Base-by-base conservation (phyloP, 305 asterid genomes). In the Fraxinus ornus region DNA sequence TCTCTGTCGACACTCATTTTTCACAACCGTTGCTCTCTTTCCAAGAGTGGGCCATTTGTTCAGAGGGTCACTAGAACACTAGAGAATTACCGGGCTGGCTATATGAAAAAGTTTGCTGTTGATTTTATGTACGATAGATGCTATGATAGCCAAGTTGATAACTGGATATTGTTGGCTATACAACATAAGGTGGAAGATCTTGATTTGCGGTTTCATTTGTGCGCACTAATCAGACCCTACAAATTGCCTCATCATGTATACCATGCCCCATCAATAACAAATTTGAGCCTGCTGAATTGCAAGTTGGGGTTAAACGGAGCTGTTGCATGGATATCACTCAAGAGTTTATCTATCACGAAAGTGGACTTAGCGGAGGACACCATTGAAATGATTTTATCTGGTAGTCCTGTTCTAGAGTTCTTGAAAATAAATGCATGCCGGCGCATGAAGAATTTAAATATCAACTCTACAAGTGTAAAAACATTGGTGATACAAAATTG, bases 331-430 rank as follows among this genome's bases (percentile, higher is more conserved):
- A 35, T 13, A 68, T 36, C 37, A 9, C 82, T 79, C 15, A 79
- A 37, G 75, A 19, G 22, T 36, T 66, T 79, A 33, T 57, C 60
- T 0, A 36, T 79, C 41, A 17, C 39, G 12, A 5, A 7, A 5
- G 33, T 64, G 39, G 24, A 41, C 13, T 79, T 66, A 24, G 26
- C n/a, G 0, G 66, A 64, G 47, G 22, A 26, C n/a, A 8, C 19
- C 9, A 22, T 79, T 39, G 3, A 17, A 5, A 66, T 35, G 2
- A 35, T 79, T 35, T 24, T 79, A 13, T 79, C 52, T 2, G 66
- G 82, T n/a, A 79, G 66, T 39, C 82, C 82, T 21, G 57, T 39
- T 41, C 55, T 79, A 44, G 77, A 79, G 5, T 36, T 36, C 37
- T 68, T 79, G 77, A 64, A 66, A 35, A 2, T 66, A 41, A 19